These are phyloP conservation scores for Anethum foeniculum DNA, from an alignment of 140 eudicot genomes.

Conservation along the genomic window DNA sequence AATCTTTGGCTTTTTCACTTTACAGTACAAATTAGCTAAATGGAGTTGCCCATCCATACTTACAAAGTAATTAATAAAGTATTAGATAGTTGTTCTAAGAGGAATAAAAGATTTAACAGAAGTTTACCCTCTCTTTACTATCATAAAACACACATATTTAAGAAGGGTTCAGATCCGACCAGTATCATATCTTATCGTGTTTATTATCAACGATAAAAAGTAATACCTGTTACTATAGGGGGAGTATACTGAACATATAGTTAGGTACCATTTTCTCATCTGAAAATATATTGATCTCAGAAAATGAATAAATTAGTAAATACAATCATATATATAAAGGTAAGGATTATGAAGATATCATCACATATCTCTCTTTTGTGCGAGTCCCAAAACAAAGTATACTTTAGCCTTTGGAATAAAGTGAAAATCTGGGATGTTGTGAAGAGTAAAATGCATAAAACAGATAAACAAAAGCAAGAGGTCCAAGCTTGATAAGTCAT, in stretches of 20 bases:
- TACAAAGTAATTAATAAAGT: neutral
- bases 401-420: neutral
- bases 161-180: neutral
- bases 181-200: neutral
- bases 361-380: neutral
- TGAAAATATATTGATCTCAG: neutral
- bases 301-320: neutral
- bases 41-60: neutral
- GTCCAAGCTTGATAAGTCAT: conserved; percentile 2
- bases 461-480: neutral
- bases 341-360: neutral
- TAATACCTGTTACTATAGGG: too few species aligned
- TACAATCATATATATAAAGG: neutral
- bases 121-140: neutral
- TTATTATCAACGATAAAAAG: neutral
- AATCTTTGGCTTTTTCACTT: conserved; percentile 7
- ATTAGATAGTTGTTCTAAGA: neutral
- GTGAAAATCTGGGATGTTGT: neutral
- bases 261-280: neutral
- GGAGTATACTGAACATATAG: too few species aligned
- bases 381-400: conserved; percentile 11
- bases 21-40: neutral
- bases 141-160: neutral
- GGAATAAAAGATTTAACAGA: neutral
- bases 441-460: neutral